Base-by-base conservation (phyloP, 129 eudicot genomes). In the Arctium minus region DNA sequence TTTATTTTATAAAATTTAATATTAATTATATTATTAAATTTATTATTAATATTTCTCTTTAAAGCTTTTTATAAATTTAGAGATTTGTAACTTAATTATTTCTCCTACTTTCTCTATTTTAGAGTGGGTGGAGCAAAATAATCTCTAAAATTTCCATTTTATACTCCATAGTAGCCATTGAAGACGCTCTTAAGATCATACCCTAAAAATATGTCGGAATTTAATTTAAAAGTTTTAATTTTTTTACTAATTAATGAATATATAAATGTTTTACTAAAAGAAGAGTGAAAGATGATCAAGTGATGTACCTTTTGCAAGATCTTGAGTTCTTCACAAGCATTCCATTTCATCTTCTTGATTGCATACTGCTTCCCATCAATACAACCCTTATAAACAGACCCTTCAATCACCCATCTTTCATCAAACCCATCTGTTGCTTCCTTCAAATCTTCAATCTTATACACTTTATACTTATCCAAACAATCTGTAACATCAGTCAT, bases 261-360 rank as follows among this genome's bases (percentile, higher is more conserved):
- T 42, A 42, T 33, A 33, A 42, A 60, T 30, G 75, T 40, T 32
- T 39, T 74, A 56, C 27, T 48, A 10, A 56, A 13, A 39, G 46
- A 18, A 36, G 82, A 79, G 33, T 29, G 5, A 75, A 38, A 18
- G 73, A 17, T 48, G 36, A 53, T 72, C 1, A 69, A 60, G 30
- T 81, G 85, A 8, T 69, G 36, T 88, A 96, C 99, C 99, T 91
- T 93, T 80, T 93, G 97, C 73, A 96, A 79, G 85, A 96, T 96
- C 93, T 93, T 96, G 87, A 96, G 93, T 77, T 96, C 99, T 84
- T 96, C 97, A 86, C 67, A 86, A 33, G 97, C 99, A 91, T 96
- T 93, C 99, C 99, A 96, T 73, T 96, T 96, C 97, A 96, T 93
- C 77, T 90, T 93, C 91, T 96, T 96, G 89, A 96, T 96, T 1